phyloP scores from a whole-genome alignment of 2,329 filamentous ascomycete genomes.

The Talaromyces sp. region DNA sequence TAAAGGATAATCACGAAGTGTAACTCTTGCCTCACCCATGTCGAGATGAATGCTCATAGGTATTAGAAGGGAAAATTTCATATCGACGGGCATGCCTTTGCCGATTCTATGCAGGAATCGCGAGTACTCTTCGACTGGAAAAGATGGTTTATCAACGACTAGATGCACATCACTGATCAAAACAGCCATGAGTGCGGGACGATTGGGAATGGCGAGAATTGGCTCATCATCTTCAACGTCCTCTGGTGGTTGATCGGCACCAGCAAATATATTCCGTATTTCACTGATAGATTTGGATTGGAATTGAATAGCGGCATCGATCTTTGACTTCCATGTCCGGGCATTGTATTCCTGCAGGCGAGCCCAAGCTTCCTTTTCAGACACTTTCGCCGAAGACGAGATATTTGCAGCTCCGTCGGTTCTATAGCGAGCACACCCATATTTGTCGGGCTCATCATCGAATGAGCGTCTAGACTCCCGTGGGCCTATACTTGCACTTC shows the following conservation, averaged over 20 bases:
- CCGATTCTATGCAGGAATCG: conserved; percentile 83
- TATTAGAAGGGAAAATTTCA: conserved; percentile 83
- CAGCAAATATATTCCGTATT: conserved; percentile 76
- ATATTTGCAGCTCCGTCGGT: conserved; percentile 73
- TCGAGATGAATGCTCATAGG: conserved; percentile 87
- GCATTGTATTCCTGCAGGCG: conserved; percentile 78
- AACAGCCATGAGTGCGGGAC: conserved; percentile 78
- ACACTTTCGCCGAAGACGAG: conserved; percentile 68
- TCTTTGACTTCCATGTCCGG: conserved; percentile 87
- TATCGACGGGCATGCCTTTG: conserved; percentile 94
- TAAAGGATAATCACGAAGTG: conserved; percentile 87
- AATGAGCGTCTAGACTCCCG: conserved; percentile 31
- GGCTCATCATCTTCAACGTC: conserved; percentile 80
- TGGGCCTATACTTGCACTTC: conserved; percentile 59
- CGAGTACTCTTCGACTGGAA: conserved; percentile 76
- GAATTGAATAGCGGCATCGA: conserved; percentile 70
- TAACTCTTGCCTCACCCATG: conserved; percentile 86
- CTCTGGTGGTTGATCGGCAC: conserved; percentile 74
- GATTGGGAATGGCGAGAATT: conserved; percentile 79
- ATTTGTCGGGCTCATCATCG: conserved; percentile 29
- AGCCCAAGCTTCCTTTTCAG: conserved; percentile 72
- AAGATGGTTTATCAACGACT: conserved; percentile 86
- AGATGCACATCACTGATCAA: conserved; percentile 82
- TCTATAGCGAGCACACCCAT: conserved; percentile 62
- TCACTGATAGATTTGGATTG: conserved; percentile 75